These are phyloP conservation scores for Chaetomium sp. DNA, from an alignment of 2,329 filamentous ascomycete species.

Conservation along the genomic window DNA sequence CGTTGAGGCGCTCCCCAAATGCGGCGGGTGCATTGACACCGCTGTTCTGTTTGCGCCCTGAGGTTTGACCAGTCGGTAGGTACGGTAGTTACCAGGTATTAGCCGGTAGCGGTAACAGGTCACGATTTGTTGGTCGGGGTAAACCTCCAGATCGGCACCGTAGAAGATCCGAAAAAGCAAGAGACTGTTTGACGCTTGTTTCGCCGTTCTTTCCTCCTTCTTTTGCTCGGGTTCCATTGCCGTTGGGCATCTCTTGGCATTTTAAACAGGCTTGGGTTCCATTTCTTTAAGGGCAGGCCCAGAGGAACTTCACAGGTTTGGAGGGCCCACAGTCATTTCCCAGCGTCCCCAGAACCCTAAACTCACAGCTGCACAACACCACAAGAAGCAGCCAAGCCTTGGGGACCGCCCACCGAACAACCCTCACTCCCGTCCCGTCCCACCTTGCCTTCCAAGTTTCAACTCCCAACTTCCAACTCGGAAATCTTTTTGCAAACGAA, in stretches of 20 bases:
- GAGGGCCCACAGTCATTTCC: conserved; percentile 1
- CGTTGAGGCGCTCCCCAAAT: not conserved
- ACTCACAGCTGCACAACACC: not conserved
- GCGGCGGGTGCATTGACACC: not conserved
- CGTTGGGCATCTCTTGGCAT: conserved; percentile 2
- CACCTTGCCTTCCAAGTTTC: not conserved
- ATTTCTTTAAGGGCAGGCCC: not conserved
- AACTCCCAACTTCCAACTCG: not conserved
- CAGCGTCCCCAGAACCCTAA: conserved; percentile 1
- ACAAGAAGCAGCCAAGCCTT: not conserved
- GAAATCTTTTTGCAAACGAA: not conserved
- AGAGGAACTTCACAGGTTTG: not conserved
- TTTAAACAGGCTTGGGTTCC: not conserved
- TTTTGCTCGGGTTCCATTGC: not conserved
- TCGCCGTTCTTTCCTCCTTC: not conserved
- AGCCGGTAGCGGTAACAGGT: not conserved
- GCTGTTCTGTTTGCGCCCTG: not conserved
- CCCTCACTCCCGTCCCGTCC: too few relatives aligned
- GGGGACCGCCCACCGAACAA: not conserved
- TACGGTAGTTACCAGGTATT: not conserved
- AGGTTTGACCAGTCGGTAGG: not conserved
- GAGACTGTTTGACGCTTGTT: not conserved
- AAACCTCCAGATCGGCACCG: not conserved
- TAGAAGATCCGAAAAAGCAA: not conserved
- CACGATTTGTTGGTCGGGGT: not conserved